Conservation (phyloP, 2,329 filamentous ascomycete species). For the Scedosporium dehoogii region DNA sequence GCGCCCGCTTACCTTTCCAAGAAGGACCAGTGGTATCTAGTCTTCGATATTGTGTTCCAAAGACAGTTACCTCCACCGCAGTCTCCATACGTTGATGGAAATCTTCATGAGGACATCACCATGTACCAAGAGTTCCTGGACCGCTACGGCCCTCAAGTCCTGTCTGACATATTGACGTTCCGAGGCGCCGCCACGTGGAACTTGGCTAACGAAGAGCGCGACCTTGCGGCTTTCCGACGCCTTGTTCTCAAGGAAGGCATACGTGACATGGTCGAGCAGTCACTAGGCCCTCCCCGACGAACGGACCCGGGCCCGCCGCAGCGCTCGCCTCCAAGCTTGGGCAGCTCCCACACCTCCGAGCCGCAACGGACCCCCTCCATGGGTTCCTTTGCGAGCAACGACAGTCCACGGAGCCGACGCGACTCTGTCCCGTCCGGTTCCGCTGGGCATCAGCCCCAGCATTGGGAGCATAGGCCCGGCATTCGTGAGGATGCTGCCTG, state of each 20-base stretch:
- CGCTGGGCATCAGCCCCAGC: neutral
- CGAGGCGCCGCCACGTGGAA: slow-evolving; percentile 1
- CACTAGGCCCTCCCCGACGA: neutral
- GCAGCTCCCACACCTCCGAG: neutral
- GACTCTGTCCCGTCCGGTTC: neutral
- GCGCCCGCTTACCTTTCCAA: neutral
- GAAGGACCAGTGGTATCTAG: slow-evolving; percentile 5
- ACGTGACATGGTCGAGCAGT: slow-evolving; percentile 1
- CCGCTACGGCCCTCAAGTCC: neutral
- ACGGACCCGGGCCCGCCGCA: neutral
- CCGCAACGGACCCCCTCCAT: neutral
- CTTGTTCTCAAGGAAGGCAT: slow-evolving; percentile 3
- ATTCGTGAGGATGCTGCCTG: neutral
- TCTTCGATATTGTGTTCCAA: slow-evolving; percentile 6
- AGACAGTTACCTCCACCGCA: neutral
- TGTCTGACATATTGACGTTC: slow-evolving; percentile 4
- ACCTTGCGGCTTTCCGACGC: slow-evolving; percentile 5
- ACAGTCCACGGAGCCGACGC: neutral
- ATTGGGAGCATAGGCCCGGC: neutral
- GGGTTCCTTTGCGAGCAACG: slow-evolving; percentile 1
- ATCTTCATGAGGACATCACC: neutral
- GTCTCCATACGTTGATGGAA: slow-evolving; percentile 3
- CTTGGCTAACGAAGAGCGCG: slow-evolving; percentile 7
- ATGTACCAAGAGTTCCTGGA: slow-evolving; percentile 2
- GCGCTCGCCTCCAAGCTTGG: neutral